Percentiles rank a stretch among this genome's conserved stretches.
Evolutionary conservation across 768 basidiomycete species (phyloP).

Genomic region (Daedaleopsis nitida): DNA sequence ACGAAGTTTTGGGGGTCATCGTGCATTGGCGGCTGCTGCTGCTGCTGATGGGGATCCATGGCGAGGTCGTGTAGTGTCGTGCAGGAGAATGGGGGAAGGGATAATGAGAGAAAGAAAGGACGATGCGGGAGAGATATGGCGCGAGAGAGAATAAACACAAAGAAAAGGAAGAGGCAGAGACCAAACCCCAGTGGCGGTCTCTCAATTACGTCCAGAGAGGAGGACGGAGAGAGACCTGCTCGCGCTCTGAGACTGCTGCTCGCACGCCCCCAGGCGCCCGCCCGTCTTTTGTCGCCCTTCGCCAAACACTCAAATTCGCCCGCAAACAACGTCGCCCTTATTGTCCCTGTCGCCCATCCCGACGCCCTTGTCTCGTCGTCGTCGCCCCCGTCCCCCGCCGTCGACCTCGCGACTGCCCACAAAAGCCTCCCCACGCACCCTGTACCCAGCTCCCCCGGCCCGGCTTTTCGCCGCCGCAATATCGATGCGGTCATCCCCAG

Average conservation of each 20-base stretch:
- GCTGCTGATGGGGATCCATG: conserved; percentile 26
- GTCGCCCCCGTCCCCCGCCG: not conserved
- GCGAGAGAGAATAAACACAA: conserved; percentile 27
- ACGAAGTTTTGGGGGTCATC: conserved; percentile 31
- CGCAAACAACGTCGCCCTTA: conserved; percentile 12
- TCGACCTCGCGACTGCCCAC: not conserved
- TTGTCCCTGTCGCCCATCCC: conserved; percentile 4
- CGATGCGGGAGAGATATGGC: conserved; percentile 28
- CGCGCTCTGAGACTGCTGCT: conserved; percentile 6
- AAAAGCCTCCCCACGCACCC: conserved; percentile 15
- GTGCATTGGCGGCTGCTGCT: conserved; percentile 33
- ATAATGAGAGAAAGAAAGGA: conserved; percentile 28
- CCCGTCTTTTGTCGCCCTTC: conserved; percentile 7
- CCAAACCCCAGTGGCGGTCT: conserved; percentile 29
- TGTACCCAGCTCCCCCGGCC: conserved; percentile 8
- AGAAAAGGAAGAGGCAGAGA: conserved; percentile 24
- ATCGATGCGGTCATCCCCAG: conserved; percentile 20
- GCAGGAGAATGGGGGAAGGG: conserved; percentile 22
- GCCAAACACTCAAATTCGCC: conserved; percentile 5
- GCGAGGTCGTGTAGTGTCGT: conserved; percentile 23
- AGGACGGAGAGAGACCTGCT: conserved; percentile 18
- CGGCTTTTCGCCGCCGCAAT: conserved; percentile 7
- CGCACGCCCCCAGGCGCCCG: conserved; percentile 23
- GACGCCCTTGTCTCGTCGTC: not conserved
- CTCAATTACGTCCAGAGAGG: conserved; percentile 27